Conservation (phyloP, 176 grass and related monocot species). For the Carex cristatella region DNA sequence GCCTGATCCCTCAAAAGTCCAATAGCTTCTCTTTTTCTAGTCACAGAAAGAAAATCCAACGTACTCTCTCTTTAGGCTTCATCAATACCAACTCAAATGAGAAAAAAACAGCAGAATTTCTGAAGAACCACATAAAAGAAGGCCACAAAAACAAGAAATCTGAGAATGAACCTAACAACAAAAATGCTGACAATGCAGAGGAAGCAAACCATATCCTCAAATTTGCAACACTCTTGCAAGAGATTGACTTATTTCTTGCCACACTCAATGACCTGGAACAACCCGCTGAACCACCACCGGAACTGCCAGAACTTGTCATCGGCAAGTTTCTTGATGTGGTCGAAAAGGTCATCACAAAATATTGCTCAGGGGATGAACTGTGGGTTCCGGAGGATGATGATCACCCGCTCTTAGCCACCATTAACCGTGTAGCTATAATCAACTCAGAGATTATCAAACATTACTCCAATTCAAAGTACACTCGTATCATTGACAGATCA, state of each 20-base stretch:
- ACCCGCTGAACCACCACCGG: not conserved
- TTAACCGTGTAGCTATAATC: constrained; percentile 16
- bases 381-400: constrained; percentile 27
- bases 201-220: not conserved
- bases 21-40: constrained; percentile 72
- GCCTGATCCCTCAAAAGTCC: constrained; percentile 50
- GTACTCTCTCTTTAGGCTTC: constrained; percentile 73
- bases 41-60: constrained; percentile 58
- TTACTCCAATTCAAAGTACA: constrained; percentile 14
- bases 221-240: constrained; percentile 47
- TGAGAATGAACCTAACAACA: not conserved
- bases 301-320: constrained; percentile 45
- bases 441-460: constrained; percentile 2
- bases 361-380: constrained; percentile 38
- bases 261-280: not conserved
- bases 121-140: constrained; percentile 20
- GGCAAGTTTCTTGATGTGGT: constrained; percentile 52
- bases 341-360: constrained; percentile 50
- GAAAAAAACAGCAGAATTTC: not conserved
- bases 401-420: constrained; percentile 44
- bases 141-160: not conserved
- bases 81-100: constrained; percentile 39
- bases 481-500: constrained; percentile 42
- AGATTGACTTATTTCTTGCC: constrained; percentile 52
- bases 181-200: not conserved